Conservation (phyloP, 2,329 filamentous ascomycete genomes). For the Verticillium nonalfalfae region DNA sequence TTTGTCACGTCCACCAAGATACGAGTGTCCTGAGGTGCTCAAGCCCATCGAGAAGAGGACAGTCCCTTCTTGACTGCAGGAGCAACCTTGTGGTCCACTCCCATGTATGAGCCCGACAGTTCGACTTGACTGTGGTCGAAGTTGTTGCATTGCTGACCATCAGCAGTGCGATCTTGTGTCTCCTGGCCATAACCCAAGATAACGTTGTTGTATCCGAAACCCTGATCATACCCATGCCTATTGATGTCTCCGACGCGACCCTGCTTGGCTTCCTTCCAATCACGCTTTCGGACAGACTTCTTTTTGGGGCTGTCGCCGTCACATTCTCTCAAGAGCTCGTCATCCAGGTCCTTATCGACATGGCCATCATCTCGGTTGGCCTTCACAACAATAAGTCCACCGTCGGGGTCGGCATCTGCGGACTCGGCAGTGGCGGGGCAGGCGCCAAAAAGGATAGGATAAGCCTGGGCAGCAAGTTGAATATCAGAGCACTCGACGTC, state of each 20-base stretch:
- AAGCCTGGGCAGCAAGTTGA: not conserved
- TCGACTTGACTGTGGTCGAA: not conserved
- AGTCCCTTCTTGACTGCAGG: not conserved
- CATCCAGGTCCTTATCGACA: not conserved
- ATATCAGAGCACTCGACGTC: not conserved
- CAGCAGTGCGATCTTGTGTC: not conserved
- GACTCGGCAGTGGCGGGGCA: not conserved
- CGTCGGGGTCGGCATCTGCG: not conserved
- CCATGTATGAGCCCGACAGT: not conserved
- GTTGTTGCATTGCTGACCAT: not conserved
- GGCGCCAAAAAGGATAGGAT: not conserved
- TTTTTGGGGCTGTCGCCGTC: not conserved
- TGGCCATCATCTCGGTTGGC: not conserved
- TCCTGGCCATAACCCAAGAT: not conserved
- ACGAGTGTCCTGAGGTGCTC: not conserved
- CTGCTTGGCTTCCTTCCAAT: not conserved
- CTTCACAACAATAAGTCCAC: not conserved
- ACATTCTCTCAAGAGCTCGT: not conserved
- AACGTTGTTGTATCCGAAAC: not conserved
- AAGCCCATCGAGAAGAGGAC: not conserved
- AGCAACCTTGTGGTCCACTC: not conserved
- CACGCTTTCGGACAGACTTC: not conserved
- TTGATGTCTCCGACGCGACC: not conserved
- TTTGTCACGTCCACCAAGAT: not conserved
- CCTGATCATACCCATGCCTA: not conserved